Evolutionary conservation across 129 eudicot species (phyloP).

Genomic region (Tagetes erecta): DNA sequence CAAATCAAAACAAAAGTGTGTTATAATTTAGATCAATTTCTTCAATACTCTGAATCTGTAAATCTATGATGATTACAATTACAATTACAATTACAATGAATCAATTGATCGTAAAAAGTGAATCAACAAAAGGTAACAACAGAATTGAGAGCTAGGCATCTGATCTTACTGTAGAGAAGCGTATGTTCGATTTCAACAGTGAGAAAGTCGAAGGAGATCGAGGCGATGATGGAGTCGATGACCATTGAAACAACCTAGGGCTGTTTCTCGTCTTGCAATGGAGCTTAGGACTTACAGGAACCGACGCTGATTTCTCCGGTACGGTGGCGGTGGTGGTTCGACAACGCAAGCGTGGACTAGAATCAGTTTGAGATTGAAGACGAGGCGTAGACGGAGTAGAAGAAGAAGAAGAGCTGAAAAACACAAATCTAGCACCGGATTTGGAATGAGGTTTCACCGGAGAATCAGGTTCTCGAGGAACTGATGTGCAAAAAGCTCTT

Average conservation of each 20-base stretch:
- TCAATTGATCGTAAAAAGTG: slow-evolving; percentile 1
- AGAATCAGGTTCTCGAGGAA: slow-evolving; percentile 56
- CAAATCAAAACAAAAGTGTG: neutral
- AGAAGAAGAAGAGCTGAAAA: slow-evolving; percentile 39
- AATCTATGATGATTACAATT: slow-evolving; percentile 10
- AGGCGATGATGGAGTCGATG: slow-evolving; percentile 73
- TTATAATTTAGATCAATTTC: neutral
- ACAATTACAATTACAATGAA: too few relatives aligned
- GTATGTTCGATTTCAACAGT: slow-evolving; percentile 62
- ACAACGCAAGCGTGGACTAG: slow-evolving; percentile 51
- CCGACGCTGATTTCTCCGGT: slow-evolving; percentile 30
- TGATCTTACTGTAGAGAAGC: slow-evolving; percentile 59
- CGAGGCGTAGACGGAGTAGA: slow-evolving; percentile 67
- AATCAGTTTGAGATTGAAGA: slow-evolving; percentile 42
- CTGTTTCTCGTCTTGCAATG: slow-evolving; percentile 53
- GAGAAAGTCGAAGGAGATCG: slow-evolving; percentile 80
- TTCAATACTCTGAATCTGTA: neutral
- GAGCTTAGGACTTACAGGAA: slow-evolving; percentile 62
- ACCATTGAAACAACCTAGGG: slow-evolving; percentile 44
- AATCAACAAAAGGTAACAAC: neutral
- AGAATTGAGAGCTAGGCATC: neutral
- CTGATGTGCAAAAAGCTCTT: slow-evolving; percentile 87
- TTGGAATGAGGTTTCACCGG: slow-evolving; percentile 28
- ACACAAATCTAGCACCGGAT: slow-evolving; percentile 41
- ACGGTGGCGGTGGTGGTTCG: slow-evolving; percentile 39